Base-by-base conservation (phyloP, 441 rosid genomes). In the Erysimum pusillum region DNA sequence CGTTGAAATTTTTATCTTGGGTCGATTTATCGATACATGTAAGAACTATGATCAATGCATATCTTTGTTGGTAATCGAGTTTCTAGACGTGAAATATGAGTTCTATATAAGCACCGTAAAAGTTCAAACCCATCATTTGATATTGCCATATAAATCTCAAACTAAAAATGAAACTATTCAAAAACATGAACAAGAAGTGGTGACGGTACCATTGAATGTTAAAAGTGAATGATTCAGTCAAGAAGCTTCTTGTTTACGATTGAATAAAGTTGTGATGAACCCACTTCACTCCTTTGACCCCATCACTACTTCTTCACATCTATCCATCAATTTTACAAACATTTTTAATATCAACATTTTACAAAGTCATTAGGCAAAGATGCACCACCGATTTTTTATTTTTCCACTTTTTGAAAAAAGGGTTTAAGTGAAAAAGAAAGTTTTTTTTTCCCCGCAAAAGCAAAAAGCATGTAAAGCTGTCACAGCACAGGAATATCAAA, bases 381-480 rank as follows among this genome's bases (percentile, higher is more conserved):
- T 65, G 18, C 74, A 72, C 81, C 81, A 77, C 49, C 74, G 54
- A 59, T 63, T 31, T 64, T 17, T 20, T 66, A 59, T 32, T 61
- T 28, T 57, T 45, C 38, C 63, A 54, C 73, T 51, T 63, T 63
- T 41, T 15, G n/a, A 8, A 11, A 61, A 69, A 69, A 76, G 25
- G 4, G 17, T 15, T 53, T 9, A 64, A 22, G 18, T 51, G 44
- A 77, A 77, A 76, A 67, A 48, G n/a, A 51, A 34, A 51, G 25
- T 77, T 58, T 71, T 64, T 6, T 39, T 13, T 4, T 0, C 14
- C 58, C 35, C 32, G 1, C 63, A 35, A 73, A 73, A 73, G 74
- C 74, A 73, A 72, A 67, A 78, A 73, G 74, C 65, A 60, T 67
- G 45, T 59, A 52, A 56, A 61, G 81, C 81, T 78, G 78, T 67